Evolutionary conservation across 176 grass and related monocot species (phyloP).

Genomic region (Paspalum vaginatum): DNA sequence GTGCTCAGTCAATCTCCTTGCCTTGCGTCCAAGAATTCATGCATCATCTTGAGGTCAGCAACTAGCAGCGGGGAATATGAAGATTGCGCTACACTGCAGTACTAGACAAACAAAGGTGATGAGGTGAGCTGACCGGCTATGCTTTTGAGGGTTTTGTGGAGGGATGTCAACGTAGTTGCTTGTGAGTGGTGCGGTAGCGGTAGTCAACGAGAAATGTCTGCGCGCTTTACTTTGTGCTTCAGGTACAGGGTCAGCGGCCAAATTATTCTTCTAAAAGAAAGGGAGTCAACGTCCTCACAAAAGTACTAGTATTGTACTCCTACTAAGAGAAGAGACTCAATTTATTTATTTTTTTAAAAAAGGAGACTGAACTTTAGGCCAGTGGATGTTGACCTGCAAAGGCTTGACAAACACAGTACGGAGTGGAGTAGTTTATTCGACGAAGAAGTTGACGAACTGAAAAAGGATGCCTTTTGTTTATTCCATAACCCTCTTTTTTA

Average conservation of each 20-base stretch:
- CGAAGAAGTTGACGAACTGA: constrained; percentile 35
- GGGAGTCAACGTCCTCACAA: constrained; percentile 27
- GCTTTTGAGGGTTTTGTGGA: neutral
- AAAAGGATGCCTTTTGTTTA: constrained; percentile 13
- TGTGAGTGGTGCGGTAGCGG: neutral
- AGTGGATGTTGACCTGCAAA: constrained; percentile 21
- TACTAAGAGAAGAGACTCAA: neutral
- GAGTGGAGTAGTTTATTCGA: neutral
- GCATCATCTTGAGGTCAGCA: neutral
- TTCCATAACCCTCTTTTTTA: neutral
- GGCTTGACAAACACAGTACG: neutral
- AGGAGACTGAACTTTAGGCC: neutral
- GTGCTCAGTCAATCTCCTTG: neutral
- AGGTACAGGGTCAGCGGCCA: constrained; percentile 22
- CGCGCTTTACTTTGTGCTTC: constrained; percentile 39
- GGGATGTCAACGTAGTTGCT: constrained; percentile 23
- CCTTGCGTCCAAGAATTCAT: neutral
- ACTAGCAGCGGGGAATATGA: neutral
- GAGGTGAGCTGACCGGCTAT: constrained; percentile 8
- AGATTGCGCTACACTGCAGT: neutral
- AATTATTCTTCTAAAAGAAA: neutral
- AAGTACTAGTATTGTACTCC: neutral
- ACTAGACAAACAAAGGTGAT: neutral
- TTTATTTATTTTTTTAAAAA: no score
- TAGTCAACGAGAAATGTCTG: constrained; percentile 23